Conservation (phyloP, 164 flowering plant species). For the Liquidambar formosana region DNA sequence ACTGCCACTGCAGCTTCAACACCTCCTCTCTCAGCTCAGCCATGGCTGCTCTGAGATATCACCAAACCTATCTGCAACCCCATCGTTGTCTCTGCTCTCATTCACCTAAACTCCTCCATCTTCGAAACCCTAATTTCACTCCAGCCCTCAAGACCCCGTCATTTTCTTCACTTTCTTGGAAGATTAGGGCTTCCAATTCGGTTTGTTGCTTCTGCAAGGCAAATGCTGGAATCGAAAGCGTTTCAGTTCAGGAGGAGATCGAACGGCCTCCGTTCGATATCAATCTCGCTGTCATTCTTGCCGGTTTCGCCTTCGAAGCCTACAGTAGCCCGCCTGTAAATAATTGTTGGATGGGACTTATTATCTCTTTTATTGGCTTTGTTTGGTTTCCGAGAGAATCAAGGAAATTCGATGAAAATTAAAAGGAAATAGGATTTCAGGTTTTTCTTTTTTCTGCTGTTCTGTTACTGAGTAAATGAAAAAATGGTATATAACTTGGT, state of each 20-base stretch:
- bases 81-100: conserved; percentile 7
- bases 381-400: neutral
- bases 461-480: neutral
- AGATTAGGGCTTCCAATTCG: conserved; percentile 22
- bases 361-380: neutral
- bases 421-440: neutral
- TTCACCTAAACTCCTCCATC: conserved; percentile 20
- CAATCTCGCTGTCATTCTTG: conserved; percentile 89
- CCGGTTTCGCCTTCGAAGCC: conserved; percentile 97
- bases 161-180: conserved; percentile 17
- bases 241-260: conserved; percentile 21
- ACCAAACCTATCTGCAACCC: conserved; percentile 1
- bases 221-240: conserved; percentile 23
- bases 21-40: conserved; percentile 9
- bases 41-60: conserved; percentile 21
- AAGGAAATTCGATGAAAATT: too few species aligned
- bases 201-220: conserved; percentile 29
- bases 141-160: conserved; percentile 9
- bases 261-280: conserved; percentile 79
- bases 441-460: neutral
- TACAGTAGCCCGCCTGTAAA: conserved; percentile 75
- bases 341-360: conserved; percentile 29
- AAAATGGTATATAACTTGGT: neutral
- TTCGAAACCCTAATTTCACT: conserved; percentile 21
- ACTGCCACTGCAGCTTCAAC: conserved; percentile 13